These are phyloP conservation scores for Capsicum chinense DNA, from an alignment of 257 asterid genomes.

Conservation along the genomic window DNA sequence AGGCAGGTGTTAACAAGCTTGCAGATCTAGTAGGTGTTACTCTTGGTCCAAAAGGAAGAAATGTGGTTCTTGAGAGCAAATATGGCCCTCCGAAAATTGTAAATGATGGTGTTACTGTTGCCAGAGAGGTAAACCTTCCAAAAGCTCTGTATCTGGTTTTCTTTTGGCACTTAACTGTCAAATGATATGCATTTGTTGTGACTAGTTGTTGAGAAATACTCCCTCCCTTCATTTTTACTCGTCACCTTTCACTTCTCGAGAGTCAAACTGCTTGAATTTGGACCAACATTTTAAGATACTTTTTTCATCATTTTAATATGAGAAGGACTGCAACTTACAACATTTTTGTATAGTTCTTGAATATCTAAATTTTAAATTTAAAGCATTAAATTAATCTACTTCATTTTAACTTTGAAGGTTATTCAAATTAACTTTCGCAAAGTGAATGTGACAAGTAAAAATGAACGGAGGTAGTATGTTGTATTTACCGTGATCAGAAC, in stretches of 20 bases:
- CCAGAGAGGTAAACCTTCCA: slow-evolving; percentile 66
- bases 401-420: too few relatives aligned
- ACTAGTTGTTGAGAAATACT: not conserved
- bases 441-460: too few relatives aligned
- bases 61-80: slow-evolving; percentile 96
- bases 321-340: too few relatives aligned
- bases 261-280: too few relatives aligned
- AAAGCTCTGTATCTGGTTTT: not conserved
- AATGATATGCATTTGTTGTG: not conserved
- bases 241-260: too few relatives aligned
- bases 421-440: too few relatives aligned
- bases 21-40: slow-evolving; percentile 97
- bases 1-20: slow-evolving; percentile 82
- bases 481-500: not conserved
- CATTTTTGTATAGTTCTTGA: too few relatives aligned
- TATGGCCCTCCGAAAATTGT: slow-evolving; percentile 97
- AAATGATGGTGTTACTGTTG: slow-evolving; percentile 97
- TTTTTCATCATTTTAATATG: too few relatives aligned
- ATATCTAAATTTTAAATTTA: too few relatives aligned
- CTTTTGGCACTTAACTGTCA: not conserved
- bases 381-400: too few relatives aligned
- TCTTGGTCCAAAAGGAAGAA: slow-evolving; percentile 97
- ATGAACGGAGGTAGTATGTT: not conserved
- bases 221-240: too few relatives aligned
- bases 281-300: too few relatives aligned